These are phyloP conservation scores for Gossypium turneri DNA, from an alignment of 345 rosid species.

Conservation along the genomic window DNA sequence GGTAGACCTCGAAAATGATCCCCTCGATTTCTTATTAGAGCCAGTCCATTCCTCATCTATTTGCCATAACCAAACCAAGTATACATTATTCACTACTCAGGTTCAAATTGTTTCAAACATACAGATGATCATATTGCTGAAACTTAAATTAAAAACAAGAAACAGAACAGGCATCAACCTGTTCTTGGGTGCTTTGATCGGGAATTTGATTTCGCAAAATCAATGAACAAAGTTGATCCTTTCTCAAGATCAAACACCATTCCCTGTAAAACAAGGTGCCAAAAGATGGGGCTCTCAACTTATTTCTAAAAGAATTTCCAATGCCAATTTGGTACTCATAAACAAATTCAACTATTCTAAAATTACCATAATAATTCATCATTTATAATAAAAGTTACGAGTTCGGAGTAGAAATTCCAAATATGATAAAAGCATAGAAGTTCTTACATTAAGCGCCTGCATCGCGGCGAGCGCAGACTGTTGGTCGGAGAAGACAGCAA, in stretches of 20 bases:
- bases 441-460: conserved; percentile 78
- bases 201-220: conserved; percentile 89
- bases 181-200: conserved; percentile 77
- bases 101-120: conserved; percentile 13
- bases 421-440: background rate
- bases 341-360: background rate
- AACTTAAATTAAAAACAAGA: background rate
- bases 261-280: conserved; percentile 47
- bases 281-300: conserved; percentile 10
- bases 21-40: conserved; percentile 55
- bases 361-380: background rate
- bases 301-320: background rate
- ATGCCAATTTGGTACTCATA: background rate
- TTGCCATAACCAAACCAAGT: conserved; percentile 19
- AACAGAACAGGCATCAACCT: conserved; percentile 32
- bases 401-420: background rate
- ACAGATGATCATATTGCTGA: background rate
- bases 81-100: background rate
- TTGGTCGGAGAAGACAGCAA: conserved; percentile 71
- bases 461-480: conserved; percentile 69
- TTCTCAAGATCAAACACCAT: conserved; percentile 91
- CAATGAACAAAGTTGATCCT: conserved; percentile 69
- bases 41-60: conserved; percentile 56
- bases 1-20: conserved; percentile 31
- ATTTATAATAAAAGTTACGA: background rate